These are phyloP conservation scores for Euryodendron excelsum DNA, from an alignment of 148 eudicot genomes.

Conservation along the genomic window DNA sequence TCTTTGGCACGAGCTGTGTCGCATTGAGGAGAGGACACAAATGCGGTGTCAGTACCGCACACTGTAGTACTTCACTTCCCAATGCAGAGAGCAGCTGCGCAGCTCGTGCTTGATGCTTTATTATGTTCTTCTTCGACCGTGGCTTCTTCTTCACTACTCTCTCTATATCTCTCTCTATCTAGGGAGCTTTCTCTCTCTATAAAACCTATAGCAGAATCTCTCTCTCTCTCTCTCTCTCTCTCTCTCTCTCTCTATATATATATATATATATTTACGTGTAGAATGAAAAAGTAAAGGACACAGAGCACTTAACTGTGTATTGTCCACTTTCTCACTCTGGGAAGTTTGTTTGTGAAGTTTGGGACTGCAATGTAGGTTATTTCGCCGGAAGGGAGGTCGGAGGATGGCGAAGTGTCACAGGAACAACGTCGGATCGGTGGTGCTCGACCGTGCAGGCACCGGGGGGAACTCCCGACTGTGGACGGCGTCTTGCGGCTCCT, in stretches of 20 bases:
- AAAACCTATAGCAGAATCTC: background rate
- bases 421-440: slow-evolving; percentile 36
- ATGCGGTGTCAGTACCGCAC: background rate
- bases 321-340: background rate
- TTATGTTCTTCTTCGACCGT: background rate
- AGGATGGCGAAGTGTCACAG: slow-evolving; percentile 35
- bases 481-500: slow-evolving; percentile 35
- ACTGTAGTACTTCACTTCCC: background rate
- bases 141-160: background rate
- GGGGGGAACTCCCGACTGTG: slow-evolving; percentile 31
- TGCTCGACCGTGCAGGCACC: slow-evolving; percentile 19
- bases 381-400: background rate
- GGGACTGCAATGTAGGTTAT: background rate
- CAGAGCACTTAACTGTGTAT: background rate
- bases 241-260: too few relatives aligned
- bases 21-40: background rate
- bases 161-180: background rate
- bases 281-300: too few relatives aligned
- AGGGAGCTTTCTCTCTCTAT: background rate
- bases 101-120: too few relatives aligned
- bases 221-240: background rate
- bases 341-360: background rate
- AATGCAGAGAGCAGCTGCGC: background rate
- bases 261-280: too few relatives aligned
- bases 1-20: background rate